These are phyloP conservation scores for Urtica urens DNA, from an alignment of 306 rosid genomes.

Conservation along the genomic window DNA sequence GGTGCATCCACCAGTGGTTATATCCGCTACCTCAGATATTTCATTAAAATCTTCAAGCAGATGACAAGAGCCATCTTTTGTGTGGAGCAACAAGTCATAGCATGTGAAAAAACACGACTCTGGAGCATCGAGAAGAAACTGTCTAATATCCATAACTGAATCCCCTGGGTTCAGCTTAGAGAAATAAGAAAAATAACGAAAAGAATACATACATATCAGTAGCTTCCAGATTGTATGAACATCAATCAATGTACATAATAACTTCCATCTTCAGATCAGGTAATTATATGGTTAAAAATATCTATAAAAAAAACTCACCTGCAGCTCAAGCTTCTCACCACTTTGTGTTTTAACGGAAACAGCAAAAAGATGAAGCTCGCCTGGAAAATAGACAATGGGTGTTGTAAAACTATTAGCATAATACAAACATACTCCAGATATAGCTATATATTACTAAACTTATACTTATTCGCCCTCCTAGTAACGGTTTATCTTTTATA, in stretches of 20 bases:
- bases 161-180: conserved; percentile 93
- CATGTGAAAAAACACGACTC: conserved; percentile 96
- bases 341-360: conserved; percentile 78
- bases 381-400: conserved; percentile 45
- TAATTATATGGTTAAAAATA: conserved; percentile 1
- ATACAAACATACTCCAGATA: background rate
- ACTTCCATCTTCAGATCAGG: background rate
- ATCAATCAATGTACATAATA: background rate
- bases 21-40: conserved; percentile 96
- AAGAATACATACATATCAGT: conserved; percentile 8
- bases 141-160: conserved; percentile 93
- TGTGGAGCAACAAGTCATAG: conserved; percentile 78
- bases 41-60: conserved; percentile 90
- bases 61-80: conserved; percentile 73
- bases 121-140: conserved; percentile 95
- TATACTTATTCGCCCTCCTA: too few relatives aligned
- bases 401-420: background rate
- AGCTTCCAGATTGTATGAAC: background rate
- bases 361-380: conserved; percentile 85
- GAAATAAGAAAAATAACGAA: conserved; percentile 13
- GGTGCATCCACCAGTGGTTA: conserved; percentile 86
- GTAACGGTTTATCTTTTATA: too few relatives aligned
- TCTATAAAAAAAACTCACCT: conserved; percentile 39
- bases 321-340: conserved; percentile 94
- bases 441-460: background rate